Base-by-base conservation (phyloP, 208 protist genomes). In the Crithidia expoeki region DNA sequence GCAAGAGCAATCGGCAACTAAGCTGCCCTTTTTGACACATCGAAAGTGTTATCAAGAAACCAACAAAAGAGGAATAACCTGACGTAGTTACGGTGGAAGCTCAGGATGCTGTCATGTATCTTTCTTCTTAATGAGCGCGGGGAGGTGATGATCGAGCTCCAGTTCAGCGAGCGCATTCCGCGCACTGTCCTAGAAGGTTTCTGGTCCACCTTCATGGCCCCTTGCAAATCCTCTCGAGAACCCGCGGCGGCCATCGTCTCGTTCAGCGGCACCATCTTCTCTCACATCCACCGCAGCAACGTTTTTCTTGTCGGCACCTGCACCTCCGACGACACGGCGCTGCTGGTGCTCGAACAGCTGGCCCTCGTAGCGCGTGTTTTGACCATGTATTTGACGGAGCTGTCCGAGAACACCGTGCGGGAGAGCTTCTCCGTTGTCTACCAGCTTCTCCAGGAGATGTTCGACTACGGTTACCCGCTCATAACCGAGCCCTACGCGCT, bases 391-490 rank as follows among this genome's bases (percentile, higher is more conserved):
- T 63, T 97, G 27, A 85, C 83, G 27, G 83, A 90, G 56, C 36
- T 97, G 2, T 85, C 81, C 1, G 92, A 97, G 70, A 80, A 81
- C 56, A 90, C 81, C 1, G 52, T 98, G 27, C 77, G 92, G 4
- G 90, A 97, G 46, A 94, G 97, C 68, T 98, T 98, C 63, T 93
- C 94, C 4, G 78, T 85, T 32, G 84, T 96, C 14, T 98, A 94
- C 73, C 93, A 98, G 76, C 69, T 98, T 2, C 73, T 98, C 38
- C 90, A 97, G 67, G 93, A 98, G 79, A 81, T 97, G 30, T 78
- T 97, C 51, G 92, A 98, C 75, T 88, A 93, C 69, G 95, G 95
- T 12, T 97, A 96, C 68, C 95, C 95, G 14, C 74, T 97, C 19
- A 95, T 86, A 27, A 97, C 91, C 16, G 89, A 98, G 61, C 79